Conservation (phyloP, 148 eudicot species). For the Suaeda aralocaspica region DNA sequence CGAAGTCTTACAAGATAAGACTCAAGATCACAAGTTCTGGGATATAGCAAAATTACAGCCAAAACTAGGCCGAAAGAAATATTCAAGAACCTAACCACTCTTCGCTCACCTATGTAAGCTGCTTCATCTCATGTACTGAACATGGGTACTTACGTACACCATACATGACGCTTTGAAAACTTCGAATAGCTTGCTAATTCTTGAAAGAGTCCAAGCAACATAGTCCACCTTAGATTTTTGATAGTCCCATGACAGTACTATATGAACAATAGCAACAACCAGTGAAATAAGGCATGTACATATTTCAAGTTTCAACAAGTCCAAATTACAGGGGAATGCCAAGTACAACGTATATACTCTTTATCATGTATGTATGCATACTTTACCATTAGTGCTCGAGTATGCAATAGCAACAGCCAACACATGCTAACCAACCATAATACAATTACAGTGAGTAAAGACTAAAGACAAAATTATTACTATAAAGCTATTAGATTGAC, state of each 20-base stretch:
- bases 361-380: too few species aligned
- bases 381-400: too few species aligned
- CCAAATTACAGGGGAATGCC: background rate
- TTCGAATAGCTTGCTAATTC: background rate
- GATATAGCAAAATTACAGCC: background rate
- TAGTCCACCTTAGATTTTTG: background rate
- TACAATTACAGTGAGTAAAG: too few species aligned
- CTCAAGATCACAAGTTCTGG: background rate
- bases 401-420: too few species aligned
- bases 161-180: background rate
- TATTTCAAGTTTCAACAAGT: background rate
- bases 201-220: background rate
- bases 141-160: background rate
- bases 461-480: too few species aligned
- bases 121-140: background rate
- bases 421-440: too few species aligned
- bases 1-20: background rate
- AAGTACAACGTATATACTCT: too few species aligned
- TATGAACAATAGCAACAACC: background rate
- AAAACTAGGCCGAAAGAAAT: background rate
- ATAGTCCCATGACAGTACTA: constrained; percentile 3
- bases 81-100: background rate
- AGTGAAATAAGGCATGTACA: background rate
- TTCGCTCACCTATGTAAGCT: background rate
- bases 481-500: too few species aligned